These are phyloP conservation scores for Coprinellus aureogranulatus DNA, from an alignment of 768 basidiomycete genomes.

Conservation along the genomic window DNA sequence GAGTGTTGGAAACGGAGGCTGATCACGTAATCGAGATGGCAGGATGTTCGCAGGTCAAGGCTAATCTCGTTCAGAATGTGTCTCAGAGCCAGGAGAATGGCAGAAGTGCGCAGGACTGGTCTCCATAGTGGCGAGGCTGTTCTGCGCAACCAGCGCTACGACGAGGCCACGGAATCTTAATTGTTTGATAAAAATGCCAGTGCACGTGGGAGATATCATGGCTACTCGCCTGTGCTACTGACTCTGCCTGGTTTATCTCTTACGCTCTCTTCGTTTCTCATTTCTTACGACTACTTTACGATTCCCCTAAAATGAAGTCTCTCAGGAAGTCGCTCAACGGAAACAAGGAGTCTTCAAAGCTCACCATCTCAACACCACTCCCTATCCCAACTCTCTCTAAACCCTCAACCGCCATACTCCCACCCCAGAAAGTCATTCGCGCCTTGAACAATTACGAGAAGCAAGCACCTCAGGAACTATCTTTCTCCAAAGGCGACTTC, in stretches of 20 bases:
- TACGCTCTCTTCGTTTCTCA: conserved; percentile 1
- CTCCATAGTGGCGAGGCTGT: background rate
- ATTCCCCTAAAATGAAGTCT: conserved; percentile 60
- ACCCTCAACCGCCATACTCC: conserved; percentile 66
- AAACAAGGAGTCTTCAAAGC: conserved; percentile 55
- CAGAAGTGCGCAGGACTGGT: background rate
- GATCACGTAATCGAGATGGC: background rate
- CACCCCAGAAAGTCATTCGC: conserved; percentile 94
- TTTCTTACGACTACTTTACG: conserved; percentile 8
- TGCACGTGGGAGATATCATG: conserved; percentile 14
- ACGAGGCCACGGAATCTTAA: conserved; percentile 1
- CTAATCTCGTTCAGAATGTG: no score
- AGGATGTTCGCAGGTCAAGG: no score
- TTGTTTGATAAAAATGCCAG: conserved; percentile 12
- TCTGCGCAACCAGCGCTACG: background rate
- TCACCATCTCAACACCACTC: conserved; percentile 69
- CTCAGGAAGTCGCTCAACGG: conserved; percentile 78
- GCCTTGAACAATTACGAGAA: conserved; percentile 69
- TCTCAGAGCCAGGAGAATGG: no score
- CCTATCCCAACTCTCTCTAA: conserved; percentile 65
- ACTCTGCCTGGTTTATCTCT: background rate
- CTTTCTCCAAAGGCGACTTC: conserved; percentile 93
- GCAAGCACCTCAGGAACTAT: conserved; percentile 77
- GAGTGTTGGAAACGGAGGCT: conserved; percentile 1
- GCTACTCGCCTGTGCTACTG: background rate